Conservation (phyloP, 495 filamentous ascomycete species). For the Penicillium riverlandense region DNA sequence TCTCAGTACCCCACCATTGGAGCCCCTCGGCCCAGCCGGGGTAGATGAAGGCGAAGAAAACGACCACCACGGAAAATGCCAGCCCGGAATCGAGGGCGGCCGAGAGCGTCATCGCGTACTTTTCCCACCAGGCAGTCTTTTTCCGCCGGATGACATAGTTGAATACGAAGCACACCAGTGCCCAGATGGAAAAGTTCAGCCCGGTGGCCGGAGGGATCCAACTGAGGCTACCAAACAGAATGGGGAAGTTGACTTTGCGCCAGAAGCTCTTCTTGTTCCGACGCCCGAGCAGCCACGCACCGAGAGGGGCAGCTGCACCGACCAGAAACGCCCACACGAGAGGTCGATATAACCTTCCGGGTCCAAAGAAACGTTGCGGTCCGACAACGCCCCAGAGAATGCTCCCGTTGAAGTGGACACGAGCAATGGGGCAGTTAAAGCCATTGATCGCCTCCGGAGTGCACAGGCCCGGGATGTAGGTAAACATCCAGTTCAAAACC, state of each 20-base stretch:
- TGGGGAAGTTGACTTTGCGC: slow-evolving; percentile 36
- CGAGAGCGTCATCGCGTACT: slow-evolving; percentile 82
- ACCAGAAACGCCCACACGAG: slow-evolving; percentile 65
- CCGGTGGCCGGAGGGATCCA: slow-evolving; percentile 73
- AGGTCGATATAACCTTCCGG: slow-evolving; percentile 54
- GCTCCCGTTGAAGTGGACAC: slow-evolving; percentile 84
- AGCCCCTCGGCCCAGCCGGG: slow-evolving; percentile 19
- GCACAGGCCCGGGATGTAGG: slow-evolving; percentile 67
- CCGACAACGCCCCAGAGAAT: slow-evolving; percentile 88
- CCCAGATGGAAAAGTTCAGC: slow-evolving; percentile 26
- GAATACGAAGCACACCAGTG: slow-evolving; percentile 70
- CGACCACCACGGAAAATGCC: slow-evolving; percentile 69
- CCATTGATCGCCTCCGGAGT: slow-evolving; percentile 72
- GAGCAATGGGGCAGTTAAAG: slow-evolving; percentile 80
- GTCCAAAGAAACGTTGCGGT: slow-evolving; percentile 64
- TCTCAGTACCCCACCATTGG: slow-evolving; percentile 24
- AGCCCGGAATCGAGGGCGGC: slow-evolving; percentile 77
- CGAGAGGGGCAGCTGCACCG: slow-evolving; percentile 61
- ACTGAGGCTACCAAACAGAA: slow-evolving; percentile 36
- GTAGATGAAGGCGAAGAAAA: slow-evolving; percentile 60
- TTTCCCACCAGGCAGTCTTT: slow-evolving; percentile 71
- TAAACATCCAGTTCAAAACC: slow-evolving; percentile 87
- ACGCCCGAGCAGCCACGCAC: slow-evolving; percentile 55
- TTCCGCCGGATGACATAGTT: slow-evolving; percentile 65
- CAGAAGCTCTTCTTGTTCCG: slow-evolving; percentile 39